Evolutionary conservation across 208 protist species (phyloP), one percentile per base, ranked within the genome.

Genomic region (Acanthamoeba rhysodes): DNA sequence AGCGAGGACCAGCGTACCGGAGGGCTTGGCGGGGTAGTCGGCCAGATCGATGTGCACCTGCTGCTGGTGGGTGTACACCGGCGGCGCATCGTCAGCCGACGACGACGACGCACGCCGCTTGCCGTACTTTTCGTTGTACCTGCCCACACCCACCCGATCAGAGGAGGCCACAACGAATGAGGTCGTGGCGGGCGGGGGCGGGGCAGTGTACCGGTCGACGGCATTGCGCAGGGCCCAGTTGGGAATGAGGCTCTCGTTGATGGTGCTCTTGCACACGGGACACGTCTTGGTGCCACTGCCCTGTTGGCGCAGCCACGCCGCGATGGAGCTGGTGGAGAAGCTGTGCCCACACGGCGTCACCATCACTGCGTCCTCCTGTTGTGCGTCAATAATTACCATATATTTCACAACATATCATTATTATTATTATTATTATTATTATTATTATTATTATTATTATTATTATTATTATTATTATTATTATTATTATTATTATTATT

Each of bases 211-310:
- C 74, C 74, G 74, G 27, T 84, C 74, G 41, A 53, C 74, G 45
- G 74, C 74, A n/a, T 45, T 84, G 74, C 74, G 74, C 37, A 84
- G 74, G 10, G 74, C 74, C 74, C 74, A 84, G 37, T 84, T 84
- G 74, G 74, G 74, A 8, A 84, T 6, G 41, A 84, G 10, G 41
- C 14, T n/a, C 41, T 50, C 20, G 5, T 24, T 5, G 74, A 53
- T 55, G 34, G 41, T 14, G 45, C 74, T 74, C 74, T 84, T 84
- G 74, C 74, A 84, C 41, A 84, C 74, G 41, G 74, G 74, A 29
- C 74, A 84, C 8, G 41, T 84, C 8, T 50, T 8, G 5, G 22
- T 6, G 18, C 18, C 74, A 9, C 66, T 24, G 5, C 12, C 66
- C 1, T 37, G 29, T 29, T 70, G 64, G 0, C 29, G 27, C 74